Evolutionary conservation across 2,329 filamentous ascomycete species (phyloP), one percentile per base, ranked within the genome.

Genomic region (Colletotrichum tofieldiae): DNA sequence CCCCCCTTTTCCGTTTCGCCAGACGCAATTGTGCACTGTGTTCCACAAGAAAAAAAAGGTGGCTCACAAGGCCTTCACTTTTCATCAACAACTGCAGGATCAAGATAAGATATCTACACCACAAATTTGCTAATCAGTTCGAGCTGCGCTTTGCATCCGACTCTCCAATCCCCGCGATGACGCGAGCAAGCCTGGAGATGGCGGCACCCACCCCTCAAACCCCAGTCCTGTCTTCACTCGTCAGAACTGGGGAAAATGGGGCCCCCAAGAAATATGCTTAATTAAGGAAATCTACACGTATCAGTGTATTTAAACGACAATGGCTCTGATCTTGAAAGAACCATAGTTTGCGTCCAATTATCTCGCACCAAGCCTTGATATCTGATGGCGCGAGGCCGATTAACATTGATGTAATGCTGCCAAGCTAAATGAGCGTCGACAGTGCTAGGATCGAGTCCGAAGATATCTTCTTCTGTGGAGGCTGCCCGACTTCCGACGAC

Each of bases 151-250:
- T 32, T 32, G 18, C 37, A 26, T 47, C 41, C 26, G 16, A 37
- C 12, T 16, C 26, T 37, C 6, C 20, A 43, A 54, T 20, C 65
- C 56, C 63, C 47, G 35, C 63, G 55, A 52, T 67, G 56, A 55
- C 67, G 67, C 49, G 47, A 62, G 18, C 12, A 18, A 61, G 23
- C 41, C 56, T 43, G 32, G 67, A 16, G 45, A 71, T 67, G 55
- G 55, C 63, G 63, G 23, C 47, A 71, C 23, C 29, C 39, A 35
- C 43, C 62, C 47, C 47, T 60, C 41, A 23, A 49, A 47, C n/a
- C 14, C 20, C 35, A n/a, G 29, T 11, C 20, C 20, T 16, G 23
- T 26, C 11, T 9, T 23, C 20, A 8, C 16, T 8, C 41, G 29
- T 39, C 26, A 18, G 49, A 23, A 29, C 39, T 26, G 49, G 64